A percentile compares a stretch with the other conserved stretches of the same genome.
Conservation (phyloP, 305 asterid species). For the Fraxinus sp. region DNA sequence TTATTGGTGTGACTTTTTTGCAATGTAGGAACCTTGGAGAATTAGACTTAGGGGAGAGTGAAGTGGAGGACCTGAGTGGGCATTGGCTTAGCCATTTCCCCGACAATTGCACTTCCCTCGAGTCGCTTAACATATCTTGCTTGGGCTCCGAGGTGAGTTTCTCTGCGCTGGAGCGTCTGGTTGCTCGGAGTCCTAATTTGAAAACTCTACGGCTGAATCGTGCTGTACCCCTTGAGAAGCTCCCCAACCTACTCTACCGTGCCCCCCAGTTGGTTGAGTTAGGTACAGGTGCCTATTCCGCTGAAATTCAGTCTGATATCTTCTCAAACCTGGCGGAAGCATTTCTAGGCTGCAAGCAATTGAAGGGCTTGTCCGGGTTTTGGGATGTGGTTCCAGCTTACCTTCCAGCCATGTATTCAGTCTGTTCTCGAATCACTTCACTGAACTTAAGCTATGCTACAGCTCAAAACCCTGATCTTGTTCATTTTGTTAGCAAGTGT, state of each 20-base stretch:
- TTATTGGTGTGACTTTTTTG: neutral
- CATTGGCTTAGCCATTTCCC: slow-evolving; percentile 98
- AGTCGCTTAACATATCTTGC: slow-evolving; percentile 82
- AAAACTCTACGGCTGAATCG: slow-evolving; percentile 81
- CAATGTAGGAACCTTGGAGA: slow-evolving; percentile 71
- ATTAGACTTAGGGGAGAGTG: slow-evolving; percentile 86
- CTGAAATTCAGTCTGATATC: slow-evolving; percentile 62
- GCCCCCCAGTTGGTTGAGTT: slow-evolving; percentile 90
- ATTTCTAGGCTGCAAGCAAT: slow-evolving; percentile 68
- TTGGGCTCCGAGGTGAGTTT: slow-evolving; percentile 71
- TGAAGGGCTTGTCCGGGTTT: slow-evolving; percentile 80
- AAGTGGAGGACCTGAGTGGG: slow-evolving; percentile 84
- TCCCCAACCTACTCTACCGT: slow-evolving; percentile 58
- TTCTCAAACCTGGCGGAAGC: slow-evolving; percentile 64
- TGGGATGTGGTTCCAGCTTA: slow-evolving; percentile 89
- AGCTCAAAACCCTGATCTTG: slow-evolving; percentile 68
- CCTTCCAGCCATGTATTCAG: slow-evolving; percentile 73
- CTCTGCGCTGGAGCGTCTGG: slow-evolving; percentile 77
- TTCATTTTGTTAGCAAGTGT: slow-evolving; percentile 71
- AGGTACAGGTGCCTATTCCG: slow-evolving; percentile 82
- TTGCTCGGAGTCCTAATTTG: slow-evolving; percentile 73
- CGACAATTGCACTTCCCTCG: slow-evolving; percentile 68
- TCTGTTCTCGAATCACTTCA: slow-evolving; percentile 68
- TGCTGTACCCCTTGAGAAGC: slow-evolving; percentile 88
- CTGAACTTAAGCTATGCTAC: slow-evolving; percentile 82